Evolutionary conservation across 768 basidiomycete species (phyloP).

Genomic region (Boletus vermiculosoides): DNA sequence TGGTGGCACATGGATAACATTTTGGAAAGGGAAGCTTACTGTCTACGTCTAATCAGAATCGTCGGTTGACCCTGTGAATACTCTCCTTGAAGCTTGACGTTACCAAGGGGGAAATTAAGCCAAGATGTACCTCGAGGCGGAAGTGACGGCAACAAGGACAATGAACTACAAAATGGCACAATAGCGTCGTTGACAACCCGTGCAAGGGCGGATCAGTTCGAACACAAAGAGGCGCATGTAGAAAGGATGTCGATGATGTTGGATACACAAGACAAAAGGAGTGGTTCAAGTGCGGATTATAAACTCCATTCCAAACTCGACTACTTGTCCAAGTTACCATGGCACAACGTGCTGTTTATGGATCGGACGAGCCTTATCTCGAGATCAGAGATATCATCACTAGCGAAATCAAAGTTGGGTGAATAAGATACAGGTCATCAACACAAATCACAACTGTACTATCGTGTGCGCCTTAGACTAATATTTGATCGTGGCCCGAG

Average conservation of each 20-base stretch:
- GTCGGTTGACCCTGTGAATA: neutral
- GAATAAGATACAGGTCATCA: neutral
- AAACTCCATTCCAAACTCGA: neutral
- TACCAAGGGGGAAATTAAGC: neutral
- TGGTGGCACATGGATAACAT: neutral
- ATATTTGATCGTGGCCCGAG: too few relatives aligned
- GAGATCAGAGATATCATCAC: neutral
- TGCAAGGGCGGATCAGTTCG: neutral
- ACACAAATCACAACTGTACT: neutral
- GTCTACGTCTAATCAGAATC: neutral
- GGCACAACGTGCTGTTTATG: neutral
- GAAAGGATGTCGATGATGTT: neutral
- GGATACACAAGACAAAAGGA: neutral
- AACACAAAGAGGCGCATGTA: neutral
- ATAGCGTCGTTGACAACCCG: neutral
- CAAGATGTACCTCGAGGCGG: conserved; percentile 5
- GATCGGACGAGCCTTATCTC: neutral
- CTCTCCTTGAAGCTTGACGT: neutral
- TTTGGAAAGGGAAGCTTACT: neutral
- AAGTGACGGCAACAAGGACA: conserved; percentile 4
- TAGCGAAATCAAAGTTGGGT: neutral
- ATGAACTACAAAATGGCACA: neutral
- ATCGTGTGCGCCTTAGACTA: too few relatives aligned
- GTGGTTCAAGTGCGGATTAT: neutral
- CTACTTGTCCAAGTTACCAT: neutral